Evolutionary conservation across 371 early-diverging fungal species (phyloP), one percentile per base, ranked within the genome.

Genomic region (Mortierella sp.): DNA sequence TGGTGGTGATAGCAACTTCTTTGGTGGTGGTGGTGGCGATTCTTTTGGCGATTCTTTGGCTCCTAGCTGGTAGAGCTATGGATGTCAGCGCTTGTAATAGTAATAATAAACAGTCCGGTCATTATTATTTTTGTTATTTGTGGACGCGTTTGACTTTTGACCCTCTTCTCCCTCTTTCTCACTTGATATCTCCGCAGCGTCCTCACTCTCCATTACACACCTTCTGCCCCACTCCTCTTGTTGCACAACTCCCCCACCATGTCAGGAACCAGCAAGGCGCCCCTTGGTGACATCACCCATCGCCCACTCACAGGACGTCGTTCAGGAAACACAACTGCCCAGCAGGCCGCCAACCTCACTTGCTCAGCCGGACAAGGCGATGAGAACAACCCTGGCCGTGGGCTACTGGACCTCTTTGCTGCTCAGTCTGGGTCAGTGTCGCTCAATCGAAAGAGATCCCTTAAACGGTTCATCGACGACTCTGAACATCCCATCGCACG

Each of bases 371-470:
- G 76, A 21, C n/a, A 49, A 11, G 82, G 79, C 7, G 82, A 82
- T 51, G 78, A 85, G 43, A 86, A 74, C 46, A 77, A 10, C 55
- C 87, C 87, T 44, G 46, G 72, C 0, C 63, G 82, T 27, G 79
- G 82, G 11, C 80, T 86, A 3, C 48, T 86, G 43, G 87, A 86
- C 55, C 79, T 86, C 77, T 86, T 86, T 80, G 79, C 80, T 12
- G 86, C 77, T 12, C 82, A 85, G 46, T 73, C 80, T 18, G 74
- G 76, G 14, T 80, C 56, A 46, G 48, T 14, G 60, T 32, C 84
- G 54, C 55, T 80, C 58, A 71, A 65, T 38, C 65, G 82, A 58
- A 86, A 86, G 68, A 46, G 87, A 60, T 82, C 87, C 27, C 71
- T 82, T 35, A 86, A 86, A 46, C 73, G 79, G n/a, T 73, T 75